phyloP scores from a whole-genome alignment of 257 asterid species.

The Anisodus tanguticus region DNA sequence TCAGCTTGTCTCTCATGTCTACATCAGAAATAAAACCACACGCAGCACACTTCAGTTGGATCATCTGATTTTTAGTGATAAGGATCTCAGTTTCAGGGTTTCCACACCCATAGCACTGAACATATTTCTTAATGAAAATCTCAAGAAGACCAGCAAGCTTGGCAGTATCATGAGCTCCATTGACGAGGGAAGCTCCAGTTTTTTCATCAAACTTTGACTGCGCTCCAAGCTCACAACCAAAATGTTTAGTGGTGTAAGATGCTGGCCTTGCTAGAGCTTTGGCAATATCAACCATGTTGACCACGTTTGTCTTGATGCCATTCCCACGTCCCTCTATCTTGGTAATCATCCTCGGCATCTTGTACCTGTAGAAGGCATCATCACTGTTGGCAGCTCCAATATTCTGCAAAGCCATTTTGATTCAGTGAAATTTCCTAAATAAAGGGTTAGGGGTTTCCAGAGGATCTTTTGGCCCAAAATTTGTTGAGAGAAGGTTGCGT shows the following conservation, averaged over 20 bases:
- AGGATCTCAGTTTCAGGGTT: constrained; percentile 53
- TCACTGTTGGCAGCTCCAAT: constrained; percentile 54
- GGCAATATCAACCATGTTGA: constrained; percentile 53
- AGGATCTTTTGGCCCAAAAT: constrained; percentile 33
- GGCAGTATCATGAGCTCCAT: constrained; percentile 51
- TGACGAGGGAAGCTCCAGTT: constrained; percentile 51
- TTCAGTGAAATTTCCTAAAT: constrained; percentile 9
- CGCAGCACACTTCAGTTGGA: constrained; percentile 53
- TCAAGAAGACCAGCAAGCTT: constrained; percentile 54
- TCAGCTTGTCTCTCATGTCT: constrained; percentile 53
- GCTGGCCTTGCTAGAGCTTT: constrained; percentile 55
- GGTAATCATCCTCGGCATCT: constrained; percentile 55
- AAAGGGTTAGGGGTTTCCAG: constrained; percentile 15
- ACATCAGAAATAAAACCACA: constrained; percentile 55
- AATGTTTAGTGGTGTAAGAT: constrained; percentile 48
- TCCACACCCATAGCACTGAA: constrained; percentile 53
- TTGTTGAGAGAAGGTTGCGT: constrained; percentile 31
- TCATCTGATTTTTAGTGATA: constrained; percentile 51
- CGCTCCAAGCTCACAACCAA: constrained; percentile 55
- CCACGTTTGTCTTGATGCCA: constrained; percentile 53
- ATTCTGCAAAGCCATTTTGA: constrained; percentile 48
- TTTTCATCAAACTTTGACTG: constrained; percentile 57
- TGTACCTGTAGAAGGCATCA: constrained; percentile 58
- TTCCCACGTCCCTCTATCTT: constrained; percentile 56
- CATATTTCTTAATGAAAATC: constrained; percentile 48